Base-by-base conservation (phyloP, 2,329 filamentous ascomycete species). In the Cladosporium sp. region DNA sequence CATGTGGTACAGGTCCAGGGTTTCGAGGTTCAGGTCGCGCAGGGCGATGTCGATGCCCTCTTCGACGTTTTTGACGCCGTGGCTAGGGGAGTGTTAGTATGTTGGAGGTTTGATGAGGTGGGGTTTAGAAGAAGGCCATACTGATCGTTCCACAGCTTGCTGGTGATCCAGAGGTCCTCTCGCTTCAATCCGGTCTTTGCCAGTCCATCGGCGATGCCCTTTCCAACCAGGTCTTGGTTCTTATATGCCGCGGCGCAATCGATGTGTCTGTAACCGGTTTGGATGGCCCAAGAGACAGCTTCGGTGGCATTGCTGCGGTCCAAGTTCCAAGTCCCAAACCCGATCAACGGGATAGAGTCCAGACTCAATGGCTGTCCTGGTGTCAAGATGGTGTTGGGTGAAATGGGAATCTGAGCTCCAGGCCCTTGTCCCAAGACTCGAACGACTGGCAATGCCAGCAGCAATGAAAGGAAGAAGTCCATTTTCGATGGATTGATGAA, bases 231-330 rank as follows among this genome's bases (percentile, higher is more conserved):
- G 37, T 65, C 61, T 59, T 77, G 71, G 53, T 75, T 76, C 5
- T 62, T 58, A 49, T 76, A 76, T 11, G 64, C 64, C 13, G 67
- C 67, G 1, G 75, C 75, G 19, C 69, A 69, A 60, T 80, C 78
- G 54, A 80, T 75, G 61, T 79, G 77, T 13, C 73, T 70, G 62
- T 80, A 80, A n/a, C 78, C 78, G 38, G 68, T 60, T 39, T 75
- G 68, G 24, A 78, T 66, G 4, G 69, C 69, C 44, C 58, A 58
- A 2, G 67, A 67, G 2, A 70, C 68, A 18, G 66, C 66, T 30
- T 65, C 66, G 41, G 63, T 64, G 34, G 65, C 63, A 53, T 69
- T 70, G 15, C 56, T 52, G 36, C 60, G 58, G 37, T 63, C 62
- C 5, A 70, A 55, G 41, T 69, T 68, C 66, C 68, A 71, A 1